Evolutionary conservation across 169 alveolate genomes (phyloP).

Genomic region (Plasmodium blacklocki): DNA sequence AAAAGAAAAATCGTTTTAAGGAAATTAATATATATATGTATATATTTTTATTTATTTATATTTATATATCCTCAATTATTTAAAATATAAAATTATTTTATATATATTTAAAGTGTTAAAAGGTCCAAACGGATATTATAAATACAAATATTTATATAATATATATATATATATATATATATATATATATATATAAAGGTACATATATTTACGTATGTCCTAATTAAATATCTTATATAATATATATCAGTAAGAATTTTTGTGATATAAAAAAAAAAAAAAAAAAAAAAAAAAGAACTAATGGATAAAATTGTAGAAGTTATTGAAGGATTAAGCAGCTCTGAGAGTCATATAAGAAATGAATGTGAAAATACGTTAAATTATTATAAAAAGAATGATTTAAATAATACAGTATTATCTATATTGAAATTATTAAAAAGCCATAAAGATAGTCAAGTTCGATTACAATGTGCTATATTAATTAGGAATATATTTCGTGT

Average conservation of each 20-base stretch:
- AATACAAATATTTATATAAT: background rate
- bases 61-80: no score
- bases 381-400: conserved; percentile 78
- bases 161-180: background rate
- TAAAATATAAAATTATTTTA: no score
- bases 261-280: background rate
- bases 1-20: no score
- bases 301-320: conserved; percentile 80
- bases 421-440: conserved; percentile 80
- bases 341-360: conserved; percentile 80
- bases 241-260: no score
- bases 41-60: no score
- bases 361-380: conserved; percentile 84
- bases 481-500: conserved; percentile 81
- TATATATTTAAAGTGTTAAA: no score
- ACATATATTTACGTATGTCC: background rate
- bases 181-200: background rate
- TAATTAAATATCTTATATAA: no score
- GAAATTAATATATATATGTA: no score
- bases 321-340: conserved; percentile 83
- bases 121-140: no score
- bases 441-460: conserved; percentile 81
- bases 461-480: conserved; percentile 84
- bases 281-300: background rate
- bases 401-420: conserved; percentile 79